Base-by-base conservation (phyloP, 805 yeast species). In the baker's yeast (Saccharomyces cerevisiae) region DNA sequence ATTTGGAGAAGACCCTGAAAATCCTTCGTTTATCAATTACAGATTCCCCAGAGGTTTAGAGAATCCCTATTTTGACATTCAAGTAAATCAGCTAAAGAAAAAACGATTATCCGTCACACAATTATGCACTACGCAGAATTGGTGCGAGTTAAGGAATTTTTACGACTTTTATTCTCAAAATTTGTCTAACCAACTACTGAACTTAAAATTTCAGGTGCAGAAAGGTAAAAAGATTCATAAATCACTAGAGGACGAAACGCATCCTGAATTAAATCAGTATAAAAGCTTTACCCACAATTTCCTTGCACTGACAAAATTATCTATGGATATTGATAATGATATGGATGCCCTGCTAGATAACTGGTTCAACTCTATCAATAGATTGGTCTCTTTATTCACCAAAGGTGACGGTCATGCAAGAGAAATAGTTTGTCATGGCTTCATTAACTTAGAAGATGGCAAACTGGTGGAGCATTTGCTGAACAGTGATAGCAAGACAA, bases 81-180 rank as follows among this genome's bases (percentile, higher is more conserved):
- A 50, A n/a, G 48, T 47, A 24, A 13, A 29, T 10, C 50, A 50
- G n/a, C 49, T 47, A 30, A 13, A 29, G 14, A 41, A 26, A 6
- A 51, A 51, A 6, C 56, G 72, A 31, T 53, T 69, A 13, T 67
- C 71, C 9, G 89, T 85, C 3, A 84, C 91, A 0, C 78, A 75
- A 53, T 64, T 87, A 8, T 36, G 43, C 9, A 67, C 84, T 10
- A 79, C 85, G 0, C 73, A 78, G 31, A 68, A 76, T 14, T 86
- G 89, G 87, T 87, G 94, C 71, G 92, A 87, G 66, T 68, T 86
- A 48, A 70, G 81, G 46, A 74, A 71, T 21, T 74, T 77, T 55
- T 86, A 81, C 63, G 74, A 76, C 26, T 63, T 81, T 0, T 85
- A 79, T 59, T 70, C 83, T 0, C 75, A 76, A 22, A 21, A n/a